Percentiles rank a stretch among this genome's conserved stretches.
These are phyloP conservation scores for Anthracocystis walkeri DNA, from an alignment of 1,284 basidiomycete species.

Conservation along the genomic window DNA sequence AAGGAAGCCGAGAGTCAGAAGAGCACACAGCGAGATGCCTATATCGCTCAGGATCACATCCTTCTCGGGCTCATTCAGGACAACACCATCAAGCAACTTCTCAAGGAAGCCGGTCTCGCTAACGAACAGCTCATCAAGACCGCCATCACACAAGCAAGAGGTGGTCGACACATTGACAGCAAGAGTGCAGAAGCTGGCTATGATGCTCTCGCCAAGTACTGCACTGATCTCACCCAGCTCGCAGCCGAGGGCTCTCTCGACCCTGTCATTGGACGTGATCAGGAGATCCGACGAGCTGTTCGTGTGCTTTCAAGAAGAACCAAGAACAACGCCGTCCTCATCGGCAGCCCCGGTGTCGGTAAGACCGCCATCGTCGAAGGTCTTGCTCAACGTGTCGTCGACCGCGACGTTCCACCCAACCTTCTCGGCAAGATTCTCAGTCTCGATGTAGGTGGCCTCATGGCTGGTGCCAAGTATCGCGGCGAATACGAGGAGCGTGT, in stretches of 20 bases:
- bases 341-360: conserved; percentile 74
- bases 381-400: conserved; percentile 93
- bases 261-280: conserved; percentile 73
- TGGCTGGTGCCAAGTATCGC: conserved; percentile 95
- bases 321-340: conserved; percentile 91
- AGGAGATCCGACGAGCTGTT: conserved; percentile 68
- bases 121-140: conserved; percentile 79
- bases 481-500: conserved; percentile 98
- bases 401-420: conserved; percentile 91
- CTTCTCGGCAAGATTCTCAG: conserved; percentile 82
- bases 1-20: conserved; percentile 62
- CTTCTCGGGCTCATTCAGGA: conserved; percentile 83
- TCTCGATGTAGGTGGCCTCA: conserved; percentile 92
- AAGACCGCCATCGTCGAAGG: conserved; percentile 87
- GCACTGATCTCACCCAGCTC: conserved; percentile 74
- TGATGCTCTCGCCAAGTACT: conserved; percentile 70
- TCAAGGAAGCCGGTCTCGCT: conserved; percentile 82
- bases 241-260: conserved; percentile 73
- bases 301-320: conserved; percentile 73
- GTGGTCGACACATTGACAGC: conserved; percentile 83
- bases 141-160: conserved; percentile 82
- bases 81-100: conserved; percentile 75
- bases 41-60: conserved; percentile 89
- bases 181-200: conserved; percentile 75
- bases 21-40: conserved; percentile 79